phyloP scores from a whole-genome alignment of 345 rosid species.

The Balakata baccata region DNA sequence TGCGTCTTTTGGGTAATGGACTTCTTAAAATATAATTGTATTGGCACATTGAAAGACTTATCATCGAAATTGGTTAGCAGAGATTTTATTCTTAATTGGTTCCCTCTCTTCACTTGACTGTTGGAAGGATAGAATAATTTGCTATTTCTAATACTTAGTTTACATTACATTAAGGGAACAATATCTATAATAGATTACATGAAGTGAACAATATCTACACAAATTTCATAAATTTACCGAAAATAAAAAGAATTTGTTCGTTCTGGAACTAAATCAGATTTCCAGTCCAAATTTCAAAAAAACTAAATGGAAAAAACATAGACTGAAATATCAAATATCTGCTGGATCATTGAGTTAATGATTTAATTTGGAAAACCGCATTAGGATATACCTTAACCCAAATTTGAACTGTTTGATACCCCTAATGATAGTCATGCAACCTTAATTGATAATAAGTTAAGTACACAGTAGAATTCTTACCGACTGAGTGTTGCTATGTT shows the following conservation, averaged over 20 bases:
- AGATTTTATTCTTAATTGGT: not conserved
- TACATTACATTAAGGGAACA: not conserved
- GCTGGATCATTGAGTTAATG: not conserved
- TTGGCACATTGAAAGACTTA: not conserved
- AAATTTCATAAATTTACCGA: not conserved
- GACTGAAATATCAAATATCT: not conserved
- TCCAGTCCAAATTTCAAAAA: not conserved
- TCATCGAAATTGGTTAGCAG: not conserved
- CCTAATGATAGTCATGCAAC: conserved; percentile 12
- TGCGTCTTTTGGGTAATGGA: not conserved
- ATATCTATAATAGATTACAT: not conserved
- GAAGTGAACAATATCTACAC: not conserved
- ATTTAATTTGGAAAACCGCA: not conserved
- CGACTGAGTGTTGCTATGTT: conserved; percentile 93
- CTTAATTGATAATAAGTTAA: not conserved
- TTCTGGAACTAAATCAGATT: not conserved
- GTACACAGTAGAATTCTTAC: conserved; percentile 48
- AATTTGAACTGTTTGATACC: not conserved
- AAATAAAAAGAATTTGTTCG: not conserved
- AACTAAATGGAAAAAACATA: not conserved
- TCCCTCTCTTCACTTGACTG: not conserved
- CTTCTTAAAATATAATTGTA: not conserved
- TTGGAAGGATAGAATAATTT: not conserved
- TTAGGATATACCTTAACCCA: not conserved
- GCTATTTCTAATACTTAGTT: not conserved